Conservation (phyloP, 2,329 filamentous ascomycete species). For the Ophiocordyceps polyrhachis-furcata region DNA sequence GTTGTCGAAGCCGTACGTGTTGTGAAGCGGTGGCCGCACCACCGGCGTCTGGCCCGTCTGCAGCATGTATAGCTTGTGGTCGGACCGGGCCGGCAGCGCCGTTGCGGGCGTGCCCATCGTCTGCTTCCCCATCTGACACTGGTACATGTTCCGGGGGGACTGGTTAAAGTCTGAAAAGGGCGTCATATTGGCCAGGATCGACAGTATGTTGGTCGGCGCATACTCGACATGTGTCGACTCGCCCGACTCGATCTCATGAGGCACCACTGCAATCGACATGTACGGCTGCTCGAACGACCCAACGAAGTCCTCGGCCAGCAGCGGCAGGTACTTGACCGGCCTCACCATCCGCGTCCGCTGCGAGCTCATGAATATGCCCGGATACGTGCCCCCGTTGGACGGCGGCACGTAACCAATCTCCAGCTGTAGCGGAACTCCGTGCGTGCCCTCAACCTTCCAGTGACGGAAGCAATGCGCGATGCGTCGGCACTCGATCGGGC, state of each 20-base stretch:
- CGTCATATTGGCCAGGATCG: constrained; percentile 95
- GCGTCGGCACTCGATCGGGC: constrained; percentile 59
- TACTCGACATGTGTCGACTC: constrained; percentile 87
- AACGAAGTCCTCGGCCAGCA: constrained; percentile 73
- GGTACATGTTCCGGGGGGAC: constrained; percentile 97
- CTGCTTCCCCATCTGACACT: constrained; percentile 99
- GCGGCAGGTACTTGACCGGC: constrained; percentile 77
- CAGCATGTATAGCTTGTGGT: constrained; percentile 91
- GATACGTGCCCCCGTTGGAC: constrained; percentile 84
- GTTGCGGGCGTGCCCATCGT: constrained; percentile 94
- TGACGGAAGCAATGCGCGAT: constrained; percentile 77
- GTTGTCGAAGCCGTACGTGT: constrained; percentile 92
- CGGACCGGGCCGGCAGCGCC: constrained; percentile 67
- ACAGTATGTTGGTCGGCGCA: constrained; percentile 89
- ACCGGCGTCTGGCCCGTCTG: constrained; percentile 94
- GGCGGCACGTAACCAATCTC: constrained; percentile 85
- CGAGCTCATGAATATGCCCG: constrained; percentile 86
- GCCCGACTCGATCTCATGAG: constrained; percentile 70
- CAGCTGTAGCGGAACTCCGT: constrained; percentile 62
- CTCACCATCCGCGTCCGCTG: constrained; percentile 72
- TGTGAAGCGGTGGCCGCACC: constrained; percentile 80
- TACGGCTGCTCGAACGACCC: constrained; percentile 93
- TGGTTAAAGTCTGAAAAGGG: constrained; percentile 99
- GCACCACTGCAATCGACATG: constrained; percentile 92
- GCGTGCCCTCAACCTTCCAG: constrained; percentile 84